These are phyloP conservation scores for Tylopilus sp. DNA, from an alignment of 768 basidiomycete species.

Conservation along the genomic window DNA sequence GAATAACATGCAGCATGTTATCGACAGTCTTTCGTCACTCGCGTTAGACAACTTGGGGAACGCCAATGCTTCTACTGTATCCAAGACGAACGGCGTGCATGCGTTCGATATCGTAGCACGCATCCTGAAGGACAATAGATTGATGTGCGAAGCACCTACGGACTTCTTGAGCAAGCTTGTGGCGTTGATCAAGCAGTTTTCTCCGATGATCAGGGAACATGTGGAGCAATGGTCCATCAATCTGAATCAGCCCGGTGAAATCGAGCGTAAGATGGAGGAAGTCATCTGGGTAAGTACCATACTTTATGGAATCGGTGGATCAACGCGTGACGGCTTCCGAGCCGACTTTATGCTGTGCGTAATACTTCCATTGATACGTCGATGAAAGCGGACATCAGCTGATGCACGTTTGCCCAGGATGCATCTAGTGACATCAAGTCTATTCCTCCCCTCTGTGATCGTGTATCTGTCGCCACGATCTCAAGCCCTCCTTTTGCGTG, in stretches of 20 bases:
- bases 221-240: slow-evolving; percentile 44
- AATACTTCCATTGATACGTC: not conserved
- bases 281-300: slow-evolving; percentile 52
- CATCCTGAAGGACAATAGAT: slow-evolving; percentile 45
- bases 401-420: slow-evolving; percentile 14
- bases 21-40: slow-evolving; percentile 3
- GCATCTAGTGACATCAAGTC: slow-evolving; percentile 30
- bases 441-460: slow-evolving; percentile 29
- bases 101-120: slow-evolving; percentile 52
- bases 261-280: slow-evolving; percentile 61
- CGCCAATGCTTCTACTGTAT: not conserved
- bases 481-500: slow-evolving; percentile 28
- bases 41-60: not conserved
- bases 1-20: not conserved
- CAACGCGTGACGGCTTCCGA: slow-evolving; percentile 45
- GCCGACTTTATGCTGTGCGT: slow-evolving; percentile 50
- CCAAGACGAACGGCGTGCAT: slow-evolving; percentile 14
- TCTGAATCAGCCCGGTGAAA: slow-evolving; percentile 31
- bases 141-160: slow-evolving; percentile 13
- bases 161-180: slow-evolving; percentile 23
- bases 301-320: slow-evolving; percentile 57
- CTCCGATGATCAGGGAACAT: slow-evolving; percentile 6
- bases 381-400: not conserved
- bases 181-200: not conserved
- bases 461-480: slow-evolving; percentile 11